These are phyloP conservation scores for Microcyclospora pomicola DNA, from an alignment of 2,329 filamentous ascomycete species.

Conservation along the genomic window DNA sequence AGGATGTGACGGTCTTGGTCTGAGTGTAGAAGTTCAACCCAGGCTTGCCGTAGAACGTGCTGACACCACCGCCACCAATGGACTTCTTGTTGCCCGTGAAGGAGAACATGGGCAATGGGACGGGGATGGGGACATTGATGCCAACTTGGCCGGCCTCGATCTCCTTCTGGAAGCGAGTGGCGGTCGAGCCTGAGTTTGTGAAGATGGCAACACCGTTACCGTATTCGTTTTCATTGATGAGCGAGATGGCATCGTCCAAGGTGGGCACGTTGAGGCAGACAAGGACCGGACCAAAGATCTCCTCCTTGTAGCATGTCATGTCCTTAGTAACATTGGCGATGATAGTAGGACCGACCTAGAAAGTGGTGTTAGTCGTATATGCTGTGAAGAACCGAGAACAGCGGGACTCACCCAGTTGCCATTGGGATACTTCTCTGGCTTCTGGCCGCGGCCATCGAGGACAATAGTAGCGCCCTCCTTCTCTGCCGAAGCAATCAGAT, in stretches of 20 bases:
- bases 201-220: slow-evolving; percentile 80
- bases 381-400: neutral
- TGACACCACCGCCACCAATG: slow-evolving; percentile 80
- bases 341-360: slow-evolving; percentile 62
- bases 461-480: slow-evolving; percentile 68
- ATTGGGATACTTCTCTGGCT: slow-evolving; percentile 64
- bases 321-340: slow-evolving; percentile 66
- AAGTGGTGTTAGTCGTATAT: slow-evolving; percentile 8
- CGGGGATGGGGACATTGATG: slow-evolving; percentile 70
- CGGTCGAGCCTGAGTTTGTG: slow-evolving; percentile 62
- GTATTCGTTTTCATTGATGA: slow-evolving; percentile 79
- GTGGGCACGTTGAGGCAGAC: slow-evolving; percentile 68
- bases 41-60: slow-evolving; percentile 88
- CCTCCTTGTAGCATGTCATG: slow-evolving; percentile 75
- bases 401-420: slow-evolving; percentile 55
- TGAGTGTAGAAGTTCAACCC: slow-evolving; percentile 94
- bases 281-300: slow-evolving; percentile 75
- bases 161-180: slow-evolving; percentile 62
- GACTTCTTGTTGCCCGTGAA: slow-evolving; percentile 63
- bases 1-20: slow-evolving; percentile 87
- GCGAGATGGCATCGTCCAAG: slow-evolving; percentile 63
- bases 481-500: slow-evolving; percentile 61
- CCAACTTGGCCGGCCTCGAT: slow-evolving; percentile 79
- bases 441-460: slow-evolving; percentile 65
- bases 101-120: slow-evolving; percentile 29